Evolutionary conservation across 2,329 filamentous ascomycete species (phyloP), one percentile per base, ranked within the genome.

Genomic region (Xylariaceae sp.): DNA sequence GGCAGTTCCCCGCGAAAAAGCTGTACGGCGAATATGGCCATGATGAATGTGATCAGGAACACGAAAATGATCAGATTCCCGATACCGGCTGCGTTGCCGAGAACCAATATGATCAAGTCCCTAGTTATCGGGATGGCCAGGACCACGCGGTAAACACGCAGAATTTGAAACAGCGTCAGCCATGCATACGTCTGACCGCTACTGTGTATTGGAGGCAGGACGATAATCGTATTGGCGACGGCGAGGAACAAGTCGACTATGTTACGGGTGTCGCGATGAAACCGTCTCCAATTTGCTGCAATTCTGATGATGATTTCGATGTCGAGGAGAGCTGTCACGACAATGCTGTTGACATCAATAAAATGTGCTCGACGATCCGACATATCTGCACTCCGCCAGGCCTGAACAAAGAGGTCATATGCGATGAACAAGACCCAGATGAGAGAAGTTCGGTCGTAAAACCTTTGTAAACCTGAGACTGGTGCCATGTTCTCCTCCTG

Each of bases 1-100:
- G 87, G 84, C 19, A 97, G 78, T 53, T 95, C 84, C 22, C 90
- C 90, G 28, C 93, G 84, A 57, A 98, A 95, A 3, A 98, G 79
- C 62, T 98, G 91, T 1, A 86, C 81, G 6, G 93, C 93, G 55
- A 98, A 89, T 43, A 98, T 95, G 3, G 93, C 85, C 53, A 90
- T 87, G 34, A 98, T 74, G 57, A 95, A 97, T 0, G 90, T 96
- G 58, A 96, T 87, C 38, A 98, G 73, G 59, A 97, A 95, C 56
- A 98, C 89, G 61, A 98, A 98, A 15, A 97, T 72, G 68, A 98
- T 94, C 47, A 98, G 71, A 60, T 98, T 98, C 30, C 87, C 78
- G 47, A 98, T 84, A 86, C 94, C 94, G 34, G 83, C 80, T 4
- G 89, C 85, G 60, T 97, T 97, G 47, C 93, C 86, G 45, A 98